These are phyloP conservation scores for Coemansia sp. DNA, from an alignment of 192 early-diverging fungal species.

Conservation along the genomic window DNA sequence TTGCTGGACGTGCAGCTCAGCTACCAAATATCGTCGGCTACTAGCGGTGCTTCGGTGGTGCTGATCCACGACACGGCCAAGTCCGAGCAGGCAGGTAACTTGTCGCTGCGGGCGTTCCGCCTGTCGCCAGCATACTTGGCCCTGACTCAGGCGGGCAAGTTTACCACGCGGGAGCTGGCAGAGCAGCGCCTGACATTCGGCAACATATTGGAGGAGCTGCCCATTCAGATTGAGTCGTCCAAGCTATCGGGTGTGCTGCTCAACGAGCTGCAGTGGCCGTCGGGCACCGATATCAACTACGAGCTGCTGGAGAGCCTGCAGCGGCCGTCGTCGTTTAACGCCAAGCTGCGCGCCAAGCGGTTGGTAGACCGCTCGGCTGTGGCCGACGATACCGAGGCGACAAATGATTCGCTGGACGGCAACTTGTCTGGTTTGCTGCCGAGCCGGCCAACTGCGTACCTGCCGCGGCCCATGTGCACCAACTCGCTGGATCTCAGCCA, in stretches of 20 bases:
- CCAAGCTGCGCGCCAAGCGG: conserved; percentile 57
- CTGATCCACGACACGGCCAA: conserved; percentile 91
- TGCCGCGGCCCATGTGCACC: conserved; percentile 59
- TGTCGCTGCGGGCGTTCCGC: conserved; percentile 84
- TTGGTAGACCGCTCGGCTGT: conserved; percentile 64
- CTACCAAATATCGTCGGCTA: conserved; percentile 79
- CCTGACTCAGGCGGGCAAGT: conserved; percentile 77
- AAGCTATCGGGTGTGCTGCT: conserved; percentile 77
- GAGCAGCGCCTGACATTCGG: conserved; percentile 78
- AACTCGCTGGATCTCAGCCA: conserved; percentile 75
- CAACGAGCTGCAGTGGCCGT: conserved; percentile 62
- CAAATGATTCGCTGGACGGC: conserved; percentile 25
- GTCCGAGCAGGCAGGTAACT: conserved; percentile 79
- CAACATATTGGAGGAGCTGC: conserved; percentile 88
- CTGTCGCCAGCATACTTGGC: conserved; percentile 84
- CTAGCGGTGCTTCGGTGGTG: conserved; percentile 77
- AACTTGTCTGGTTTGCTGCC: conserved; percentile 49
- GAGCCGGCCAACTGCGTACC: conserved; percentile 40
- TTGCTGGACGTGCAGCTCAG: conserved; percentile 88
- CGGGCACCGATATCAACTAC: conserved; percentile 30
- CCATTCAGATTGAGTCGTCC: conserved; percentile 84
- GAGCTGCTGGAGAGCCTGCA: conserved; percentile 74
- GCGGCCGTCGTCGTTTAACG: conserved; percentile 55
- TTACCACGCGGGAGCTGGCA: conserved; percentile 78
- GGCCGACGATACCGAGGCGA: conserved; percentile 55